Evolutionary conservation across 257 asterid species (phyloP), one percentile per base, ranked within the genome.

Genomic region (Fraxinus cuspidata): DNA sequence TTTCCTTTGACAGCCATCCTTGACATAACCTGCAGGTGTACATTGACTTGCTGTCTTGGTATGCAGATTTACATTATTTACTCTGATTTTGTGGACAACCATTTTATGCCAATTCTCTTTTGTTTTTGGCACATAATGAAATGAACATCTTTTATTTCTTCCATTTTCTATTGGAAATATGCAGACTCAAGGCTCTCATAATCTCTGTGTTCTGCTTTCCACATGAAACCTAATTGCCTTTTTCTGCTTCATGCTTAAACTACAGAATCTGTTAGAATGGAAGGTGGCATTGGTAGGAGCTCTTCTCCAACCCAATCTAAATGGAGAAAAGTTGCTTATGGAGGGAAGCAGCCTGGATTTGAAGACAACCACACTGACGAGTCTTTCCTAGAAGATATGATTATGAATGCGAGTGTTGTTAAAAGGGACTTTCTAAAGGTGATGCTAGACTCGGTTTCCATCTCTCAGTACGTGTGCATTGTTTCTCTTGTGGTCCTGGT

Each of bases 381-480:
- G 2, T 86, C 99, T 64, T 93, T 95, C 88, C 86, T 95, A 7
- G 94, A 88, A 80, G 94, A 88, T 42, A 95, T 95, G 99, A 94
- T 95, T 49, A 95, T 93, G 99, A 95, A 95, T 70, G 98, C 97
- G 79, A 95, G 89, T 74, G 98, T 93, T 64, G 98, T 95, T 78
- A 93, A 92, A 78, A 74, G 98, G 79, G 96, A 93, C 85, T 80
- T 95, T 75, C 74, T 87, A 71, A 95, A 93, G 90, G 98, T 90
- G 87, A 89, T 95, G 77, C 91, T 88, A 0, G 99, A 95, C 32
- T 84, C 99, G 2, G 85, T 95, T 78, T 86, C 96, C 78, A 95
- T 95, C 86, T 91, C 99, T 8, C 97, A 95, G 31, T 95, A 95
- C 77, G 82, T 95, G 56, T 95, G 97, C 87, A 83, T 87, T 31